A percentile compares a stretch with the other conserved stretches of the same genome.
Evolutionary conservation across 768 basidiomycete species (phyloP).

Genomic region (Holtermannia corniformis): DNA sequence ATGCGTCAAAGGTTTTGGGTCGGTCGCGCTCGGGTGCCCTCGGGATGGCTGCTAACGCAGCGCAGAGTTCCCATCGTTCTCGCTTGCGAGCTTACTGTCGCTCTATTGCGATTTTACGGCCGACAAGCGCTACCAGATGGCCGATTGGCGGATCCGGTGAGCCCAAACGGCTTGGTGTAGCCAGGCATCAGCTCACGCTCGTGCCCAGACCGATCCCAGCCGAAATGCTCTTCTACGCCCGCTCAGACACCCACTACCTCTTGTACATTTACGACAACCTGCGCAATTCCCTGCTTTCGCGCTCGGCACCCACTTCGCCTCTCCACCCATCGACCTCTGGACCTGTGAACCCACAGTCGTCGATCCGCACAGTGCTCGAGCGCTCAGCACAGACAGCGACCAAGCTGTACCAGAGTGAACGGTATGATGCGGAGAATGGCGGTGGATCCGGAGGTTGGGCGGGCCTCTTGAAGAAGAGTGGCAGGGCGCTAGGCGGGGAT

Average conservation of each 20-base stretch:
- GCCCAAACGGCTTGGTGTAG: conserved; percentile 45
- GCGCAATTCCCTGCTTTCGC: conserved; percentile 65
- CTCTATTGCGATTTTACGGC: conserved; percentile 83
- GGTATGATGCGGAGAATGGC: conserved; percentile 59
- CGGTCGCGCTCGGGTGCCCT: conserved; percentile 5
- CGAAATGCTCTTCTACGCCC: conserved; percentile 87
- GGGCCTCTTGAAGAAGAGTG: conserved; percentile 69
- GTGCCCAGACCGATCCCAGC: conserved; percentile 72
- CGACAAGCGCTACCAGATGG: conserved; percentile 92
- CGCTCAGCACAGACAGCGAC: conserved; percentile 70
- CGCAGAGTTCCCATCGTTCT: conserved; percentile 70
- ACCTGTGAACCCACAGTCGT: conserved; percentile 43
- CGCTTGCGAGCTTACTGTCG: conserved; percentile 70
- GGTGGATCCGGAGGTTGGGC: conserved; percentile 67
- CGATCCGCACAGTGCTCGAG: conserved; percentile 57
- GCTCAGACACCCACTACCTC: conserved; percentile 92
- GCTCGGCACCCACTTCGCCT: conserved; percentile 23
- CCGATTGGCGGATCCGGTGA: conserved; percentile 96
- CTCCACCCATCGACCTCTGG: conserved; percentile 39
- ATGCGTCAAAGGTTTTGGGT: conserved; percentile 82
- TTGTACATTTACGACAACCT: conserved; percentile 86
- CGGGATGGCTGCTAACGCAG: neutral
- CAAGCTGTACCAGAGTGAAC: conserved; percentile 58
- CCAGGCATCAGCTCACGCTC: no score
- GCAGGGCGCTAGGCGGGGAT: conserved; percentile 47